phyloP scores from a whole-genome alignment of 768 basidiomycete species.

The Suillus placidus region DNA sequence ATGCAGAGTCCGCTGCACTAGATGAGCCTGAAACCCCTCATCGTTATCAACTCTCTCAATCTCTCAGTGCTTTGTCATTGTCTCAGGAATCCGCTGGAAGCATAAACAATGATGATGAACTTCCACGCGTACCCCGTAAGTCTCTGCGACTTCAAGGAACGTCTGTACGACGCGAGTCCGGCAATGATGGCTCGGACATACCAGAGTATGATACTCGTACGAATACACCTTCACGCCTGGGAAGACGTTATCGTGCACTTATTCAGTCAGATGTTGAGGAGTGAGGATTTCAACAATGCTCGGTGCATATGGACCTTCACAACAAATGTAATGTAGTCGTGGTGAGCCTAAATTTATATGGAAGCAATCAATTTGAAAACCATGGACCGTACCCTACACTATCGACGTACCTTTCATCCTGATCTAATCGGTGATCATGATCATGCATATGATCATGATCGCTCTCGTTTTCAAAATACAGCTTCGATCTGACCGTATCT shows the following conservation, averaged over 20 bases:
- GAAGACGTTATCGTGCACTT: background rate
- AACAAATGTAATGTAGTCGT: background rate
- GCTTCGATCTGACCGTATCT: background rate
- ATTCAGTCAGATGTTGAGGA: background rate
- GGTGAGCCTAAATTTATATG: background rate
- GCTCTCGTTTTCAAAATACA: background rate
- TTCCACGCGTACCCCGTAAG: background rate
- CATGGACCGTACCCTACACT: background rate
- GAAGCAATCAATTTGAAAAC: slow-evolving; percentile 7
- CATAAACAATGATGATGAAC: background rate
- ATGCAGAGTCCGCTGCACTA: background rate
- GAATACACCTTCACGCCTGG: background rate
- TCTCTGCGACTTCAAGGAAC: background rate
- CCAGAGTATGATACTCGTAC: background rate
- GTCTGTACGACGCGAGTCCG: background rate
- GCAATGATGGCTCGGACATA: background rate
- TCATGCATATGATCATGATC: background rate
- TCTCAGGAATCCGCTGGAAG: background rate
- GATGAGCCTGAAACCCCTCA: background rate
- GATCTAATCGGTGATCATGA: slow-evolving; percentile 2
- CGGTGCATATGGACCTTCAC: background rate
- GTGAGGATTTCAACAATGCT: background rate
- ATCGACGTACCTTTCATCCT: background rate
- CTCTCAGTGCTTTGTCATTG: background rate
- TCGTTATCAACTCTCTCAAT: background rate